Conservation (phyloP, 257 asterid species). For the Knoxia roxburghii region DNA sequence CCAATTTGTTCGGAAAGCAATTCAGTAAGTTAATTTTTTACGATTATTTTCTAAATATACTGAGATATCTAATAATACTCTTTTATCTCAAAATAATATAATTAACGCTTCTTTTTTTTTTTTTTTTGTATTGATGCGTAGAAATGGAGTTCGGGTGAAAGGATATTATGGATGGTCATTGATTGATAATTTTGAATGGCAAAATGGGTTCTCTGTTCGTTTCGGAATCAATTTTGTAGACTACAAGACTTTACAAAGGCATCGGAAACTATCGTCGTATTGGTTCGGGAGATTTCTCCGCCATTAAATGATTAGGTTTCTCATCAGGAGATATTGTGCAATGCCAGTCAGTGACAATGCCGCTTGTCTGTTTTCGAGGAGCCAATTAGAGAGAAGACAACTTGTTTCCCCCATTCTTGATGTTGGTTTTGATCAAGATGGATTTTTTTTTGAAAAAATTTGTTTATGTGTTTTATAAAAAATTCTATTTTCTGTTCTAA, state of each 20-base stretch:
- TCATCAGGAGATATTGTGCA: no score
- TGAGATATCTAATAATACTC: no score
- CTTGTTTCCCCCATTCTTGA: no score
- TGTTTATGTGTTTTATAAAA: no score
- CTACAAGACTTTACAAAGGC: constrained; percentile 21
- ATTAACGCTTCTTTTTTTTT: neutral
- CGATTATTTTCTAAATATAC: no score
- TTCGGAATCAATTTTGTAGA: constrained; percentile 26
- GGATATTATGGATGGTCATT: constrained; percentile 37
- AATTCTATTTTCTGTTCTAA: no score
- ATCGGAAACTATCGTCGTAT: constrained; percentile 23
- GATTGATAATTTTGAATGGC: constrained; percentile 31
- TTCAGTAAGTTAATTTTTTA: constrained; percentile 11
- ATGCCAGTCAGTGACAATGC: no score
- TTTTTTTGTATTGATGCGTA: neutral
- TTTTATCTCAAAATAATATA: no score
- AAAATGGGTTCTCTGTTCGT: constrained; percentile 21
- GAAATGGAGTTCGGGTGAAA: constrained; percentile 24
- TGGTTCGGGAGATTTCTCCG: constrained; percentile 27
- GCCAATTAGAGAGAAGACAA: no score
- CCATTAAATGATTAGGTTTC: neutral
- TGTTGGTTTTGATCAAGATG: no score
- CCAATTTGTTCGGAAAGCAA: constrained; percentile 7
- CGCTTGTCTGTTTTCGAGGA: no score
- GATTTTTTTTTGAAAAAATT: no score